phyloP scores from a whole-genome alignment of 805 yeast genomes.

The Candida pseudofarinosa region DNA sequence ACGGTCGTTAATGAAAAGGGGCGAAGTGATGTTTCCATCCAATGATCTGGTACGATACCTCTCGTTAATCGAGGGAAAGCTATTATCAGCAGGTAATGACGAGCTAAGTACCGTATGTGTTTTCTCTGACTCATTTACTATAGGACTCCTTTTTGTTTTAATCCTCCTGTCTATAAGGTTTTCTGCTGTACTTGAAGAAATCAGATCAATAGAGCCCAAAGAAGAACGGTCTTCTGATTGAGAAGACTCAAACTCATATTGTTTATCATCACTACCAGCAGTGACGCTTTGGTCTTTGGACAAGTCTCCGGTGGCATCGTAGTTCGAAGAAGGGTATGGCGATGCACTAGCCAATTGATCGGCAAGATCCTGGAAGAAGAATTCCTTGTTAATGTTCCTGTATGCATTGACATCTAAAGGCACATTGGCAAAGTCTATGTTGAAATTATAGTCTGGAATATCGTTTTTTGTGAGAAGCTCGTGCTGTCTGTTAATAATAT shows the following conservation, averaged over 20 bases:
- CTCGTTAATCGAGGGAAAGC: neutral
- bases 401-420: slow-evolving; percentile 57
- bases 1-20: neutral
- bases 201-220: neutral
- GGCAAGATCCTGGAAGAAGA: slow-evolving; percentile 39
- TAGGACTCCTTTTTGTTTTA: neutral
- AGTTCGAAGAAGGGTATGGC: neutral
- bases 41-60: neutral
- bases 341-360: neutral
- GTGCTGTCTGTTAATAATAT: slow-evolving; percentile 49
- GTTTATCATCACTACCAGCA: neutral
- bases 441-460: slow-evolving; percentile 22
- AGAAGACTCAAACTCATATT: neutral
- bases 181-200: neutral
- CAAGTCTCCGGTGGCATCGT: neutral
- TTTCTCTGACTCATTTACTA: neutral
- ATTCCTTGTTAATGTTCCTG: slow-evolving; percentile 56
- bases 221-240: neutral
- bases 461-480: slow-evolving; percentile 25
- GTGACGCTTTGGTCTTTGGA: neutral
- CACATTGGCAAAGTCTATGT: slow-evolving; percentile 47
- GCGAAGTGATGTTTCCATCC: neutral
- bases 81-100: neutral
- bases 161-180: neutral
- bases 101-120: neutral